Evolutionary conservation across 2,329 filamentous ascomycete species (phyloP).

Genomic region (Colletotrichum liriopes): DNA sequence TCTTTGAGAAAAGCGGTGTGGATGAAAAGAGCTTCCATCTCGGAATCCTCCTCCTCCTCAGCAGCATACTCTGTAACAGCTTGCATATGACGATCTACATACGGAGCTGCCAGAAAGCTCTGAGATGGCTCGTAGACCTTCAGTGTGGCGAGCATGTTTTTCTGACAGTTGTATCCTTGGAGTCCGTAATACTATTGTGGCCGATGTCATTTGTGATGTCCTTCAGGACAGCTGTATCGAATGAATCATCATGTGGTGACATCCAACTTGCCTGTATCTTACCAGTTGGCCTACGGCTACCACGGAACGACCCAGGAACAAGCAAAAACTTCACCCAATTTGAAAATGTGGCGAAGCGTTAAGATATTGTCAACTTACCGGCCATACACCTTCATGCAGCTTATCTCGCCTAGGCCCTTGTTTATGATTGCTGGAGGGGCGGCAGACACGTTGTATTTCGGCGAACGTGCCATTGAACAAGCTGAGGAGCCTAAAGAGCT

Average conservation of each 20-base stretch:
- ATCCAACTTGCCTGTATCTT: no score
- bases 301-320: no score
- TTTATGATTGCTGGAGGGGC: no score
- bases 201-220: neutral
- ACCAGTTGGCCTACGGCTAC: no score
- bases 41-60: slow-evolving; percentile 32
- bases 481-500: no score
- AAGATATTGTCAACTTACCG: no score
- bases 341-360: no score
- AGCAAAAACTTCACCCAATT: no score
- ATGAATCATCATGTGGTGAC: slow-evolving; percentile 40
- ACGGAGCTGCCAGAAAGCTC: slow-evolving; percentile 53
- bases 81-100: slow-evolving; percentile 30
- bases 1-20: slow-evolving; percentile 50
- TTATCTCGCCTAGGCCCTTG: no score
- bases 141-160: slow-evolving; percentile 55
- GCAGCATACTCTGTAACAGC: slow-evolving; percentile 50
- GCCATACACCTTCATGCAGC: no score
- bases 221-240: neutral
- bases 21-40: slow-evolving; percentile 49
- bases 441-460: no score
- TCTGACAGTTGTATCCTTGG: neutral
- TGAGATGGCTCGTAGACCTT: slow-evolving; percentile 56
- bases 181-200: slow-evolving; percentile 37
- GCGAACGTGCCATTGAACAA: neutral